These are phyloP conservation scores for Pestalotiopsis sp. DNA, from an alignment of 2,329 filamentous ascomycete genomes.

Conservation along the genomic window DNA sequence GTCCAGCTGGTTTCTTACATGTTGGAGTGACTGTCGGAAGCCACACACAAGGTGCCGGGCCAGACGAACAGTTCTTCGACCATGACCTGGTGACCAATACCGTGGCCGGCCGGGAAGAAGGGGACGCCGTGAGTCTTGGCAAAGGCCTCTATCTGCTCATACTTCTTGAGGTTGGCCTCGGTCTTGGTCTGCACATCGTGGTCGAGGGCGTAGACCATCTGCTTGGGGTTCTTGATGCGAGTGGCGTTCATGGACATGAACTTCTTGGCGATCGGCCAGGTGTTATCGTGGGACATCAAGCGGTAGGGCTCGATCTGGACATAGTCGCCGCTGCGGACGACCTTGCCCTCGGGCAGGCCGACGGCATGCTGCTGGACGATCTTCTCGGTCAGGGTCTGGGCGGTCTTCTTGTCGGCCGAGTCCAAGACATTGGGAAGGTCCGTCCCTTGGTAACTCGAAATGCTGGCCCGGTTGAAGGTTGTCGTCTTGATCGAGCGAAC, in stretches of 20 bases:
- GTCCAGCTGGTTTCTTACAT: conserved; percentile 49
- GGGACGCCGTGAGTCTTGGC: conserved; percentile 75
- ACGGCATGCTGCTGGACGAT: conserved; percentile 83
- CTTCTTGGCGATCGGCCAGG: conserved; percentile 73
- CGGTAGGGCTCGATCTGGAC: conserved; percentile 72
- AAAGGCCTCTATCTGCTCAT: conserved; percentile 79
- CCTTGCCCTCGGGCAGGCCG: conserved; percentile 75
- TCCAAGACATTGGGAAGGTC: not conserved
- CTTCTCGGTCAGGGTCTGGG: conserved; percentile 90
- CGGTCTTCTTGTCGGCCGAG: conserved; percentile 24
- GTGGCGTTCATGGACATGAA: conserved; percentile 83
- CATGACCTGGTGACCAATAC: conserved; percentile 93
- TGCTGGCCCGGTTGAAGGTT: not conserved
- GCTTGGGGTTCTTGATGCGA: conserved; percentile 69
- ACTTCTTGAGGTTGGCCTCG: conserved; percentile 81
- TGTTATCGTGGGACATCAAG: conserved; percentile 87
- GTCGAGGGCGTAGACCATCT: conserved; percentile 83
- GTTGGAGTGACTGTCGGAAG: conserved; percentile 76
- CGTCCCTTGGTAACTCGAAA: not conserved
- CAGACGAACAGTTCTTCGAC: conserved; percentile 76
- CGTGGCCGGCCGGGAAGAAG: conserved; percentile 76
- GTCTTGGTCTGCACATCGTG: conserved; percentile 73
- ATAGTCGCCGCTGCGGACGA: conserved; percentile 81
- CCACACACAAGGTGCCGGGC: conserved; percentile 84
- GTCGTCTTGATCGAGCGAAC: not conserved